Conservation (phyloP, 441 rosid species). For the Jatropha multifida region DNA sequence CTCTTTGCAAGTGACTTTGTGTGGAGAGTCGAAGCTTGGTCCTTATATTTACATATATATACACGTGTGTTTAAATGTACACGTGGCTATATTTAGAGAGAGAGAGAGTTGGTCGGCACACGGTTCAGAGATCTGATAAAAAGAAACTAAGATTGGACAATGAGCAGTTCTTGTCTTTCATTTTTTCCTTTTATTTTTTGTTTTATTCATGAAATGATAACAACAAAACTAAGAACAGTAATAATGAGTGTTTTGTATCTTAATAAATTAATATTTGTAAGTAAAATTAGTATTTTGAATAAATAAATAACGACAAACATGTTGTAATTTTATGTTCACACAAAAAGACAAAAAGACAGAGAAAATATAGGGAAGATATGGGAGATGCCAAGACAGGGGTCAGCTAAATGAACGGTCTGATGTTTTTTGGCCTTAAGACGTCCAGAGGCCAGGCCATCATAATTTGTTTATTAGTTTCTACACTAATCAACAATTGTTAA, state of each 20-base stretch:
- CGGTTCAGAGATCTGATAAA: background rate
- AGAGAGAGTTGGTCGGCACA: slow-evolving; percentile 17
- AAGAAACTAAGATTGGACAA: background rate
- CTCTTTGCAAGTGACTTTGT: background rate
- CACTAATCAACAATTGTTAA: background rate
- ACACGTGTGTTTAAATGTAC: background rate
- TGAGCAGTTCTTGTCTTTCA: too few species aligned
- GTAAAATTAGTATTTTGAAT: too few species aligned
- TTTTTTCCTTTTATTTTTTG: background rate
- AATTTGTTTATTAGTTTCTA: too few species aligned
- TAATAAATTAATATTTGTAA: too few species aligned
- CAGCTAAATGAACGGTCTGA: slow-evolving; percentile 9
- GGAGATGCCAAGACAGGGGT: slow-evolving; percentile 7
- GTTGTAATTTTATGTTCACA: background rate
- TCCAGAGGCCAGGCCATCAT: background rate
- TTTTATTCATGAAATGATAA: background rate
- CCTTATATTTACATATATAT: background rate
- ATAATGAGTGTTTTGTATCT: background rate
- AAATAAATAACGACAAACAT: too few species aligned
- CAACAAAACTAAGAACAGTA: background rate
- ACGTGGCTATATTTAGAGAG: background rate
- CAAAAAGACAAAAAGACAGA: background rate
- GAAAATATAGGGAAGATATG: slow-evolving; percentile 15
- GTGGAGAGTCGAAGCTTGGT: background rate
- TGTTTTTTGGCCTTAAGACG: slow-evolving; percentile 6